These are phyloP conservation scores for Blastomyces gilchristii DNA, from an alignment of 2,329 filamentous ascomycete species.

Conservation along the genomic window DNA sequence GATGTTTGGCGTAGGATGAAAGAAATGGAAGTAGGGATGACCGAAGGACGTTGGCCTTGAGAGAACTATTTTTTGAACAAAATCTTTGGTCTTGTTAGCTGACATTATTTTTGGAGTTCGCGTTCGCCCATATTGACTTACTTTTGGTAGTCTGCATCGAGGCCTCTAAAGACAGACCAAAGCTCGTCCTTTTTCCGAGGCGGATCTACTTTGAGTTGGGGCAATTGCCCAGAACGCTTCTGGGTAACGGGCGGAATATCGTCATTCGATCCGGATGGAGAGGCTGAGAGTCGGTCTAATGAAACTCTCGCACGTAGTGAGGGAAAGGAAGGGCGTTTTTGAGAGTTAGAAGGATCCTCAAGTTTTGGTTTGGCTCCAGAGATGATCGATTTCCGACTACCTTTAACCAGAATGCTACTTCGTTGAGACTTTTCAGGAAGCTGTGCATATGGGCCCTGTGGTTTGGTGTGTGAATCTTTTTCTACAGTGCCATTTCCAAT, in stretches of 20 bases:
- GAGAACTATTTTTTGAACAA: conserved; percentile 57
- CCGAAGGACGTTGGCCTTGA: conserved; percentile 68
- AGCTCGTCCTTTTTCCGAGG: conserved; percentile 58
- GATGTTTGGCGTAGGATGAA: conserved; percentile 55
- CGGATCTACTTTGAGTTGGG: conserved; percentile 20
- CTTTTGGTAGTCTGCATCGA: conserved; percentile 61
- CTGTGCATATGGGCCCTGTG: not conserved
- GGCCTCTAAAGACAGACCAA: conserved; percentile 56
- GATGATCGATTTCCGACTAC: conserved; percentile 19
- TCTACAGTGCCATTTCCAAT: not conserved
- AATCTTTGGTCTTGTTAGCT: conserved; percentile 41
- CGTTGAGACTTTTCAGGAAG: not conserved
- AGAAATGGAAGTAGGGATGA: conserved; percentile 66
- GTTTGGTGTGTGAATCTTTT: not conserved
- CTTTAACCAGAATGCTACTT: not conserved
- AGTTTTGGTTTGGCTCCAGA: conserved; percentile 29
- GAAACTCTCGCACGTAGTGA: conserved; percentile 36
- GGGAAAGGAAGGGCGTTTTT: conserved; percentile 31
- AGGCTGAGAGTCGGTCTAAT: conserved; percentile 37
- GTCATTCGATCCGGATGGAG: conserved; percentile 35
- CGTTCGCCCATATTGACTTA: conserved; percentile 26
- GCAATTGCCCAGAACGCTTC: conserved; percentile 27
- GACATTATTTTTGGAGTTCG: conserved; percentile 7
- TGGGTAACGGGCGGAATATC: conserved; percentile 40
- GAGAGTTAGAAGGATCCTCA: conserved; percentile 25